Evolutionary conservation across 2,329 filamentous ascomycete genomes (phyloP), one percentile per base, ranked within the genome.

Genomic region (Fusarium austroafricanum): DNA sequence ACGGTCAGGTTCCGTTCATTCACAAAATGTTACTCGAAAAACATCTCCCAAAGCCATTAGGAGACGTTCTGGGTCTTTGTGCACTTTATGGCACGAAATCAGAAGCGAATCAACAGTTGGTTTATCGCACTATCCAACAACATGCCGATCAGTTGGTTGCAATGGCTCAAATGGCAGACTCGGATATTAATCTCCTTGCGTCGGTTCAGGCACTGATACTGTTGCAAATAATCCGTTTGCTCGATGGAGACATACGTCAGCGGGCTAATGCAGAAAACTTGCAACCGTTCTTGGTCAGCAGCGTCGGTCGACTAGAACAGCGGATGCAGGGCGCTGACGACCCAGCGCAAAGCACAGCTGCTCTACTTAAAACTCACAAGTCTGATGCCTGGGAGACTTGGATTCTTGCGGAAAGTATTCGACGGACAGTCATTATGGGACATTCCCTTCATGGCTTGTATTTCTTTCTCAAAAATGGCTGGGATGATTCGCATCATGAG

Each of bases 81-180:
- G 47, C 47, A 1, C 47, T 50, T 3, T 50, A 50, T 17, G 12
- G 40, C 5, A 12, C 0, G 39, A 50, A 40, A 3, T 50, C 10
- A 3, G 47, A 29, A 37, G 20, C n/a, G 3, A 50, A 50, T 14
- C 47, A 40, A 7, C 47, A 40, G 5, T 23, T 50, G 10, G 4
- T 50, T 17, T 50, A 50, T 20, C 39, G 33, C 29, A 28, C 47
- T 10, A 50, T 50, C 11, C 47, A 50, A 10, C 47, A 50, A 50
- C 10, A 40, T 50, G 47, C 33, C 17, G 21, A 50, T 40, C 33
- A 50, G n/a, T 14, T 50, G 21, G 10, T 29, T 12, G 12, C 40
- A 7, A 11, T 40, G 1, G 28, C 2, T 12, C 23, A 21, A 21
- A 11, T 28, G 4, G 33, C 35, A 10, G 33, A 28, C 5, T 14